Percentiles rank a stretch among this genome's conserved stretches.
Conservation (phyloP, 441 rosid genomes). For the Adansonia gregorii region DNA sequence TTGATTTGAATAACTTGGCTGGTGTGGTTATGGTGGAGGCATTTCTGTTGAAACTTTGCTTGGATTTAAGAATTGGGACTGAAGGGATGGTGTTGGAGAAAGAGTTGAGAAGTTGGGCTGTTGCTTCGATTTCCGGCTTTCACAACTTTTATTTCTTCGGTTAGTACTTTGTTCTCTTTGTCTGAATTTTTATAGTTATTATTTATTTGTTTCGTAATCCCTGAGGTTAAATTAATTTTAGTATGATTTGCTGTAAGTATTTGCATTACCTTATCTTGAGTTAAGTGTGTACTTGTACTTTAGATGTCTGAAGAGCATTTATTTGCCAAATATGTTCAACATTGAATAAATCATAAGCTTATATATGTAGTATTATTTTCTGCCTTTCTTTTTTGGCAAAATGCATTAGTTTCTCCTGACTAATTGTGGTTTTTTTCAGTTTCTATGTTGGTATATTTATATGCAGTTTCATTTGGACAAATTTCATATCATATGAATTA, state of each 20-base stretch:
- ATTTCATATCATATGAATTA: background rate
- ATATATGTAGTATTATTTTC: background rate
- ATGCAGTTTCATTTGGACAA: background rate
- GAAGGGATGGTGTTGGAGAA: slow-evolving; percentile 38
- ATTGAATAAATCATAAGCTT: background rate
- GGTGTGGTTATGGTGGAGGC: slow-evolving; percentile 50
- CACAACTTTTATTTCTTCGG: slow-evolving; percentile 53
- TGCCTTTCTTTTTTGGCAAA: background rate
- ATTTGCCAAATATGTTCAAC: background rate
- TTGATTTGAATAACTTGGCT: slow-evolving; percentile 46
- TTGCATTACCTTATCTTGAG: too few relatives aligned
- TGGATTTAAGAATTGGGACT: slow-evolving; percentile 35
- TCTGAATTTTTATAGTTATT: background rate
- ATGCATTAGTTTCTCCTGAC: background rate
- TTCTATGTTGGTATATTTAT: background rate
- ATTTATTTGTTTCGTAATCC: background rate
- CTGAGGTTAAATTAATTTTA: background rate
- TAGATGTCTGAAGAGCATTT: background rate
- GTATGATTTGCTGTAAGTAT: too few relatives aligned
- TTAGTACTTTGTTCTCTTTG: slow-evolving; percentile 32
- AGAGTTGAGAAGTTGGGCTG: slow-evolving; percentile 49
- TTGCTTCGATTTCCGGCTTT: slow-evolving; percentile 48
- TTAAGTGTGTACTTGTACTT: background rate
- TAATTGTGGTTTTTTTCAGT: background rate
- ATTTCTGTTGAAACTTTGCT: slow-evolving; percentile 53